Evolutionary conservation across 2,329 filamentous ascomycete species (phyloP).

Genomic region (Pseudopithomyces maydicus): DNA sequence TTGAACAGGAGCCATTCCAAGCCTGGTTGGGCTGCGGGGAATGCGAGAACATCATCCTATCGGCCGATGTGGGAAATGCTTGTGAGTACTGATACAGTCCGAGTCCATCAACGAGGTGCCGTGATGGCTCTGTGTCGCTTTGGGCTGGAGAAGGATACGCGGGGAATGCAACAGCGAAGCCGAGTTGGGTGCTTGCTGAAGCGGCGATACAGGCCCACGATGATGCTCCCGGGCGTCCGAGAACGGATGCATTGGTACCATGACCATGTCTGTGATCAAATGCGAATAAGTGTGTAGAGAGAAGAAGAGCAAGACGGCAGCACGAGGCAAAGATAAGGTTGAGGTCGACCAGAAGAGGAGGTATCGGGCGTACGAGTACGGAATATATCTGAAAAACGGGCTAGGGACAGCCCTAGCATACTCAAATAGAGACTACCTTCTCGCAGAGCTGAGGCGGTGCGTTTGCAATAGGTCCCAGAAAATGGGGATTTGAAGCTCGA

Average conservation of each 20-base stretch:
- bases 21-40: slow-evolving; percentile 42
- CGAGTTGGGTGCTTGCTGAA: slow-evolving; percentile 35
- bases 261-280: slow-evolving; percentile 1
- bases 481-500: slow-evolving; percentile 38
- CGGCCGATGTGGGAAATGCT: slow-evolving; percentile 17
- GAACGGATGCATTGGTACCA: slow-evolving; percentile 3
- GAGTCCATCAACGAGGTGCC: slow-evolving; percentile 35
- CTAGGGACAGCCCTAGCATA: slow-evolving; percentile 26
- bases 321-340: slow-evolving; percentile 9
- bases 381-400: slow-evolving; percentile 35
- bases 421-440: slow-evolving; percentile 27
- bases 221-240: slow-evolving; percentile 34
- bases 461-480: slow-evolving; percentile 28
- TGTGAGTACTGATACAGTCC: slow-evolving; percentile 41
- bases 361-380: slow-evolving; percentile 29
- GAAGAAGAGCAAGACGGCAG: slow-evolving; percentile 10
- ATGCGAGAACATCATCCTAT: slow-evolving; percentile 32
- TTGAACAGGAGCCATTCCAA: slow-evolving; percentile 37
- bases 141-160: slow-evolving; percentile 43
- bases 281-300: slow-evolving; percentile 7
- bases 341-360: slow-evolving; percentile 16
- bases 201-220: slow-evolving; percentile 40
- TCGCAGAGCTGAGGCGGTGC: slow-evolving; percentile 42
- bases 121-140: slow-evolving; percentile 32
- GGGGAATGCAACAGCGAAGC: slow-evolving; percentile 34